Conservation (phyloP, 2,329 filamentous ascomycete genomes). For the Stagonosporopsis chrysanthemi region DNA sequence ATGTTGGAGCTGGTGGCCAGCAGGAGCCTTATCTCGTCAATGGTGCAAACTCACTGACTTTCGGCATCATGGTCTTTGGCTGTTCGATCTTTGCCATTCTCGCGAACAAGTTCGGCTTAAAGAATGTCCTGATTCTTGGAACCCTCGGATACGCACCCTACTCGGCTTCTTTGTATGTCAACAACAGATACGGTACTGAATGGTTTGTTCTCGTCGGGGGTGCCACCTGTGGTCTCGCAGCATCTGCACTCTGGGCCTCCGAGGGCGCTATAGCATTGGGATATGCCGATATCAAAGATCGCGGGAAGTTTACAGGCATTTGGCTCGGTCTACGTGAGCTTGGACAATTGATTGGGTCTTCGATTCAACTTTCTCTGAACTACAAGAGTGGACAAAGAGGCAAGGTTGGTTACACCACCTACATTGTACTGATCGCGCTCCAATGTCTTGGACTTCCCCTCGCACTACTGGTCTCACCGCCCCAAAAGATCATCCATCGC, state of each 20-base stretch:
- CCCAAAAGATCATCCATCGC: constrained; percentile 54
- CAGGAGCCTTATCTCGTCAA: constrained; percentile 52
- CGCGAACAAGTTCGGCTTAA: constrained; percentile 48
- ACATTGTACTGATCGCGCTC: constrained; percentile 52
- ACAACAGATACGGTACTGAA: constrained; percentile 43
- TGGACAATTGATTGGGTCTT: constrained; percentile 61
- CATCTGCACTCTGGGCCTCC: constrained; percentile 52
- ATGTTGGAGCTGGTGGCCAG: constrained; percentile 39
- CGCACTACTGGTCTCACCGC: constrained; percentile 55
- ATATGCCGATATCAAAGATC: constrained; percentile 56
- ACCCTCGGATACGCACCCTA: constrained; percentile 44
- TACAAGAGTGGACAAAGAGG: constrained; percentile 53
- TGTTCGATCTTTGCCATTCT: constrained; percentile 36
- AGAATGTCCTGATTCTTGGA: constrained; percentile 41
- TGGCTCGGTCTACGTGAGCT: constrained; percentile 63
- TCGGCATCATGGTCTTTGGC: constrained; percentile 54
- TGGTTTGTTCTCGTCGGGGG: constrained; percentile 48
- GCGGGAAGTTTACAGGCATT: constrained; percentile 58
- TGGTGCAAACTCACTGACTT: constrained; percentile 54
- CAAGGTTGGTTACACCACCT: constrained; percentile 56
- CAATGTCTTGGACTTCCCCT: constrained; percentile 58
- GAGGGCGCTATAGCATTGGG: constrained; percentile 54
- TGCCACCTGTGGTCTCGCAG: constrained; percentile 46
- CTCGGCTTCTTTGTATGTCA: constrained; percentile 38
- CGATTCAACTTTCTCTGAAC: constrained; percentile 61